Evolutionary conservation across 2,329 filamentous ascomycete species (phyloP).

Genomic region (Alternaria novae-zelandiae): DNA sequence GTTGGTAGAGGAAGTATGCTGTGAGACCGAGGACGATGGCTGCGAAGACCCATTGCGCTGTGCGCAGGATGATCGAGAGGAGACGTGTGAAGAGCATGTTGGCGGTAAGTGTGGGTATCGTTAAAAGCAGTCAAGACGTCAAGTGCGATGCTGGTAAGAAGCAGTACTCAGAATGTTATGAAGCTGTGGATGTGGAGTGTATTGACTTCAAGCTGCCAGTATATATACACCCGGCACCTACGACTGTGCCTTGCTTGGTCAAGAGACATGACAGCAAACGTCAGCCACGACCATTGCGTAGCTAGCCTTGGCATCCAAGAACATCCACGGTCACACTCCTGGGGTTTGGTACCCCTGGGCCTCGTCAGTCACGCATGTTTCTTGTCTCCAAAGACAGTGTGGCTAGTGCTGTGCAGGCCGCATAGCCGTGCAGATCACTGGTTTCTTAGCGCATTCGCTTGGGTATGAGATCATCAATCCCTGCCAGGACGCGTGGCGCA

Average conservation of each 20-base stretch:
- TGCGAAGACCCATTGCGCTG: conserved; percentile 72
- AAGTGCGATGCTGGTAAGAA: neutral
- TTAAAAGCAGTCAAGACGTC: neutral
- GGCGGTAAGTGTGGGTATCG: neutral
- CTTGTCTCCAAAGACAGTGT: conserved; percentile 1
- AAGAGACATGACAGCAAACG: conserved; percentile 2
- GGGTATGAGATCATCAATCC: conserved; percentile 3
- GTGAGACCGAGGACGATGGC: conserved; percentile 58
- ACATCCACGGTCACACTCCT: neutral
- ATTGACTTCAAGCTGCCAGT: neutral
- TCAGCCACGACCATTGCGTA: conserved; percentile 25
- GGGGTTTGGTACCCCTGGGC: conserved; percentile 7
- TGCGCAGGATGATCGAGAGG: conserved; percentile 63
- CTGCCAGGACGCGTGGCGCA: conserved; percentile 6
- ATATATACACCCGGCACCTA: conserved; percentile 1
- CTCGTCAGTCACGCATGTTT: conserved; percentile 8
- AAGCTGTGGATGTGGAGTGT: neutral
- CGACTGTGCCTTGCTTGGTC: conserved; percentile 1
- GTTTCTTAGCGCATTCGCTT: conserved; percentile 4
- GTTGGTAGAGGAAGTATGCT: conserved; percentile 30
- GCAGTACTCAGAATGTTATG: neutral
- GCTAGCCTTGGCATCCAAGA: neutral
- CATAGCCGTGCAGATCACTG: conserved; percentile 8
- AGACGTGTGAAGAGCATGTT: conserved; percentile 54
- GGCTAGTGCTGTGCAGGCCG: conserved; percentile 10